Conservation (phyloP, 2,329 filamentous ascomycete genomes). For the Trichophyton mentagrophytes region DNA sequence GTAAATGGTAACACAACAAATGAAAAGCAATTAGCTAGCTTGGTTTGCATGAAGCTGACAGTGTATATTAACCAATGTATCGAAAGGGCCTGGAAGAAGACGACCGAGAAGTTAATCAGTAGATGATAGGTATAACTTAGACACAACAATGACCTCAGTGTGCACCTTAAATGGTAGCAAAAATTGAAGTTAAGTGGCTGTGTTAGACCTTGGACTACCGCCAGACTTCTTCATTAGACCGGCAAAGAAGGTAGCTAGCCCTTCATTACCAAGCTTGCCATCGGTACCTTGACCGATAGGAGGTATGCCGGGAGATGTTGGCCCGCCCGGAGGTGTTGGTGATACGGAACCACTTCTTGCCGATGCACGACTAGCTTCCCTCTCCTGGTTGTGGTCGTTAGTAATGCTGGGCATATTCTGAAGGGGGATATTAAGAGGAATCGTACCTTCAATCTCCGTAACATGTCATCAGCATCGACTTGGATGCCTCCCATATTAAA, state of each 20-base stretch:
- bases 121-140: not conserved
- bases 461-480: slow-evolving; percentile 86
- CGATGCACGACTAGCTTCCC: slow-evolving; percentile 30
- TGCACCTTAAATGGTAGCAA: too few relatives aligned
- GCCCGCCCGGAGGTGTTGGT: slow-evolving; percentile 18
- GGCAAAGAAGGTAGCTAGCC: slow-evolving; percentile 48
- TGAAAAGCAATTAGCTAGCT: not conserved
- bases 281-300: slow-evolving; percentile 22
- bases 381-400: slow-evolving; percentile 23
- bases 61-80: slow-evolving; percentile 1
- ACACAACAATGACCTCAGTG: not conserved
- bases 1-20: not conserved
- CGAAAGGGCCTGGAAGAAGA: not conserved
- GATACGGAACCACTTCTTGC: slow-evolving; percentile 23
- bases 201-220: slow-evolving; percentile 27
- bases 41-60: not conserved
- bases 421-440: not conserved
- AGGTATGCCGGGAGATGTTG: slow-evolving; percentile 12
- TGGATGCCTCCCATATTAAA: slow-evolving; percentile 98
- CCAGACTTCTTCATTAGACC: slow-evolving; percentile 43
- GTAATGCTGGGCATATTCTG: not conserved
- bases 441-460: slow-evolving; percentile 66
- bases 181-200: slow-evolving; percentile 13
- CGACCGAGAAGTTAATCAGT: not conserved
- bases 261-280: slow-evolving; percentile 46